These are phyloP conservation scores for Boletus reticuloceps DNA, from an alignment of 768 basidiomycete genomes.

Conservation along the genomic window DNA sequence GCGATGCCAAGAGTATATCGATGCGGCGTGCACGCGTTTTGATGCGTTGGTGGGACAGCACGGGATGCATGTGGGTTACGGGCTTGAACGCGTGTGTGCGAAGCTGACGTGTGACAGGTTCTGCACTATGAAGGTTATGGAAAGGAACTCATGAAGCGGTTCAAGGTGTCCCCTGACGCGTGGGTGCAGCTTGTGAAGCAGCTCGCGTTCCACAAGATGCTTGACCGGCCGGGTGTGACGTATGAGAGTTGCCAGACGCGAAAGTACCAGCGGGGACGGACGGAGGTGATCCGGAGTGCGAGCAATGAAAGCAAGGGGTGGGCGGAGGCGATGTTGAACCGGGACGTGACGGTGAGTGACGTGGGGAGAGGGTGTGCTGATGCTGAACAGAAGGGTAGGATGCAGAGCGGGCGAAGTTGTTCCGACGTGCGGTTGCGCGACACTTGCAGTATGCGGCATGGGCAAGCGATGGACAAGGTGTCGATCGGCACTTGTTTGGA, in stretches of 20 bases:
- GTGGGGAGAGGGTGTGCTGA: neutral
- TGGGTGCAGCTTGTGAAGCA: conserved; percentile 96
- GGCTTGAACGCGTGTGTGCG: neutral
- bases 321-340: conserved; percentile 85
- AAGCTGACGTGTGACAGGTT: conserved; percentile 42
- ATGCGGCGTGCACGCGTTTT: conserved; percentile 62
- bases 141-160: conserved; percentile 79
- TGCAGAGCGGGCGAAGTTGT: conserved; percentile 56
- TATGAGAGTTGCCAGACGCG: conserved; percentile 96
- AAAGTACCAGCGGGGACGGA: conserved; percentile 86
- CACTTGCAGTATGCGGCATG: conserved; percentile 87
- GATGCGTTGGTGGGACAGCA: conserved; percentile 74
- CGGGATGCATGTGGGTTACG: conserved; percentile 63
- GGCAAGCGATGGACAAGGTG: conserved; percentile 93
- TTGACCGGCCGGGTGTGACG: conserved; percentile 67
- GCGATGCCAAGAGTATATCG: conserved; percentile 50
- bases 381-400: conserved; percentile 38
- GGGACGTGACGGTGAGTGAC: conserved; percentile 43
- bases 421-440: conserved; percentile 72
- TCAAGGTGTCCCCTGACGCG: conserved; percentile 86
- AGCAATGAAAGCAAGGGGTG: conserved; percentile 82
- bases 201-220: conserved; percentile 90
- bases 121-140: conserved; percentile 89
- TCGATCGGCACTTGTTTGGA: conserved; percentile 94
- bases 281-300: conserved; percentile 90